Percentiles rank a stretch among this genome's conserved stretches.
Evolutionary conservation across 1,284 basidiomycete species (phyloP).

Genomic region (Exobasidium rhododendri): DNA sequence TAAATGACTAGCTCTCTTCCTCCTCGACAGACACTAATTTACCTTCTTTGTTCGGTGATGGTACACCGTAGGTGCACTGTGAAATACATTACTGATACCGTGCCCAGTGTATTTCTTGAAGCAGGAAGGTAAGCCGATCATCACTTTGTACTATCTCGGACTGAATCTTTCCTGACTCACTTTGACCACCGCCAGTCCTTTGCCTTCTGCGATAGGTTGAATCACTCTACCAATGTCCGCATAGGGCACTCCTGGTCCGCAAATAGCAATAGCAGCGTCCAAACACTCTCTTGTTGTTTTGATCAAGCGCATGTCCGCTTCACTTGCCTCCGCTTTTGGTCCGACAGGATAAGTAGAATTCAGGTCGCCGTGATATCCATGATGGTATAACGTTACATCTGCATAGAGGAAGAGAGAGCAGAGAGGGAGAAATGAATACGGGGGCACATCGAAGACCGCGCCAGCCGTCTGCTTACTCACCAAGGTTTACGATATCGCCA

Average conservation of each 20-base stretch:
- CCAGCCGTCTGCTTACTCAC: not conserved
- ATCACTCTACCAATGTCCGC: slow-evolving; percentile 74
- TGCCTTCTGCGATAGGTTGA: slow-evolving; percentile 58
- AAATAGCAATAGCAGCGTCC: slow-evolving; percentile 68
- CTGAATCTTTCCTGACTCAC: not conserved
- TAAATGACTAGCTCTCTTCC: no score
- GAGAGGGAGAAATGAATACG: slow-evolving; percentile 80
- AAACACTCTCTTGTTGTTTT: slow-evolving; percentile 61
- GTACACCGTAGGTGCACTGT: slow-evolving; percentile 77
- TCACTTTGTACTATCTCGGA: no score
- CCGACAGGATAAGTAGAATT: slow-evolving; percentile 52
- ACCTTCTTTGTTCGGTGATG: slow-evolving; percentile 60
- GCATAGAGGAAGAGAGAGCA: slow-evolving; percentile 71
- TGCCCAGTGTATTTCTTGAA: slow-evolving; percentile 76
- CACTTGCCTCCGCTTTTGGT: slow-evolving; percentile 37
- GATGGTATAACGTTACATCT: slow-evolving; percentile 61
- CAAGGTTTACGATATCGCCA: slow-evolving; percentile 33
- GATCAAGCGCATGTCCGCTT: slow-evolving; percentile 43
- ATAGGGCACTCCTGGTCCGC: slow-evolving; percentile 72
- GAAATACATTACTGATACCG: slow-evolving; percentile 80
- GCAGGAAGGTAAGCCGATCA: no score
- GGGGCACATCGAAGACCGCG: slow-evolving; percentile 69
- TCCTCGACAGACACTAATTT: no score
- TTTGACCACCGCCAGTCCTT: slow-evolving; percentile 65
- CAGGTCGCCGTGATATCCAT: slow-evolving; percentile 53